Conservation (phyloP, 1,284 basidiomycete species). For the Ustilago sp. region DNA sequence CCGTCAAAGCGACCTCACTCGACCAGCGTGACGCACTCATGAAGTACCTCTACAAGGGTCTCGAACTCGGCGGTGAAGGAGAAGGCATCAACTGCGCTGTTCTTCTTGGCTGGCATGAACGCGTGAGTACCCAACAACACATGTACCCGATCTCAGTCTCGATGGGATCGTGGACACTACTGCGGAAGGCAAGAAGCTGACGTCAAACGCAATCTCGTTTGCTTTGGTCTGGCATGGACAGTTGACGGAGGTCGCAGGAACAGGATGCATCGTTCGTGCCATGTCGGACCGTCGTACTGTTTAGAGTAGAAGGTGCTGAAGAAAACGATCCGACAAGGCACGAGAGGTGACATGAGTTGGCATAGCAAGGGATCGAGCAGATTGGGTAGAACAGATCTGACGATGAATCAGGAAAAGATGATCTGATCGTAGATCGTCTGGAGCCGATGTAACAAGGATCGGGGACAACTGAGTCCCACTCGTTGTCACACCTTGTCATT, state of each 20-base stretch:
- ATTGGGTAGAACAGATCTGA: too few species aligned
- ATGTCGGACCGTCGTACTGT: conserved; percentile 81
- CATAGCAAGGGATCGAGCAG: too few species aligned
- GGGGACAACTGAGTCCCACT: too few species aligned
- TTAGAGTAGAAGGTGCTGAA: conserved; percentile 7
- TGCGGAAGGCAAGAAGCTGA: neutral
- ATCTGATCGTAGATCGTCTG: too few species aligned
- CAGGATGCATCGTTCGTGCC: conserved; percentile 94
- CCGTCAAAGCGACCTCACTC: conserved; percentile 80
- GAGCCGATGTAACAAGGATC: too few species aligned
- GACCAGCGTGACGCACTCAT: conserved; percentile 92
- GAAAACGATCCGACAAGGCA: too few species aligned
- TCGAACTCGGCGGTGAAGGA: conserved; percentile 73
- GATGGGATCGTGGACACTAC: too few species aligned
- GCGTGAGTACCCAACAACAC: conserved; percentile 75
- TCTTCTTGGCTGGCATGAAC: conserved; percentile 93
- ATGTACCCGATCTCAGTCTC: too few species aligned
- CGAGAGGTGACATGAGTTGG: too few species aligned
- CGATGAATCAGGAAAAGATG: too few species aligned
- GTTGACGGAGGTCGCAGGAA: conserved; percentile 94
- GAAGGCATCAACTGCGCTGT: conserved; percentile 75
- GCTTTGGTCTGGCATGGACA: conserved; percentile 67
- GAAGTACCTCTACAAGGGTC: conserved; percentile 99
- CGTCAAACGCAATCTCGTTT: neutral
- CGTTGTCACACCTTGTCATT: too few species aligned